Base-by-base conservation (phyloP, 768 basidiomycete species). In the Collybia mongolica region DNA sequence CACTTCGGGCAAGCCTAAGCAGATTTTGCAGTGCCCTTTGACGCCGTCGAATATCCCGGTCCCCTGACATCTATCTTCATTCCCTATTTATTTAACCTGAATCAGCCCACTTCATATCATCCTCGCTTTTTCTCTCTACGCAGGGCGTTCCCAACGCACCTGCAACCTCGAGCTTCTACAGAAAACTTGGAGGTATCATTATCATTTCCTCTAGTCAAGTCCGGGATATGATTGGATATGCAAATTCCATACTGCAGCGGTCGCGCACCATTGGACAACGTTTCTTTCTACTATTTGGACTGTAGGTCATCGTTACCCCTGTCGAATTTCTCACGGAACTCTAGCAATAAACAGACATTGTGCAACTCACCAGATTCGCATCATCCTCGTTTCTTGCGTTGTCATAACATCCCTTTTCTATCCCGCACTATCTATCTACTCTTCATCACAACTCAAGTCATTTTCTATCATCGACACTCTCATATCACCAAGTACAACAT, bases 361-460 rank as follows among this genome's bases (percentile, higher is more conserved):
- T 60, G 90, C 92, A 54, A 90, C 87, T 1, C 90, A 93, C 67
- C 93, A 93, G 68, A 90, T 91, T 48, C 84, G 90, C 46, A 83
- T 94, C 43, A 90, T 95, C 64, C 79, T 95, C 57, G 84, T 93
- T 53, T 93, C 89, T 18, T 82, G 87, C 44, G 80, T 93, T 51
- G 91, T 94, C 55, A 93, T 94, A 63, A 88, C 91, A 48, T 88
- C 88, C 15, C 81, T 95, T 48, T 89, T 93, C 62, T 93, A 92
- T 57, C 93, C 93, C n/a, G 93, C 93, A 17, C 79, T 95, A 44
- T 83, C 89, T 44, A 78, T 90, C 50, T 93, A 93, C 65, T 84
- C 84, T 19, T 86, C 88, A 1, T 84, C 89, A 0, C 80, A 83
- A 51, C 80, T 82, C 0, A 80, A 81, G 65, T 86, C 75, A 44